Base-by-base conservation (phyloP, 148 eudicot genomes). In the Dianthus caryophyllus region DNA sequence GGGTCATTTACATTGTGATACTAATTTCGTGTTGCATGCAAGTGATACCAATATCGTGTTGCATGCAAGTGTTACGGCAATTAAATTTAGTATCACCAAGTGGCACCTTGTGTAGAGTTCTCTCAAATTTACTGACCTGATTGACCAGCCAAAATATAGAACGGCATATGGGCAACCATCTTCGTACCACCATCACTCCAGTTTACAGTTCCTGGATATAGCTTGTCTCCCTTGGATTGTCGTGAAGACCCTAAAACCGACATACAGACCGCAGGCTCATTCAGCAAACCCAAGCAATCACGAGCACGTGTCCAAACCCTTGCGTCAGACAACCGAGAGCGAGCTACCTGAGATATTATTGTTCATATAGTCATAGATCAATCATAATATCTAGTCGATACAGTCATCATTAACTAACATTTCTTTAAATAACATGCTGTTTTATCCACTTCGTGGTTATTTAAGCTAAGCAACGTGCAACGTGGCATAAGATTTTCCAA, bases 261-360 rank as follows among this genome's bases (percentile, higher is more conserved):
- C 72, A 82, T 71, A 69, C 96, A 85, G 48, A 95, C 81, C 22
- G 93, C 97, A 58, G 99, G 97, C 66, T 95, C 99, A 71, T 85
- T 87, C 88, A 95, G 88, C 72, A 95, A 73, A 25, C 96, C 93
- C 83, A 95, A 77, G 73, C 82, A 95, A 79, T 95, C 97, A 77
- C 81, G 89, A 65, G 99, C 97, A 41, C 94, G 90, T 73, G 81
- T 84, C 84, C 86, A 85, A 29, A 95, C 97, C 84, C 96, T 88
- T 27, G 79, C 80, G 74, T 94, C 93, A 48, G 96, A 87, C 38
- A 85, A 74, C 65, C 82, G 86, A 73, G 97, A 95, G 61, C 93
- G 93, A 44, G 93, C 99, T 56, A 90, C 99, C 99, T 94, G 80
- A 71, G 41, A 77, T 65, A 72, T 72, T 60, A 67, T 49, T 71